Conservation (phyloP, 768 basidiomycete genomes). For the Suillus lakei region DNA sequence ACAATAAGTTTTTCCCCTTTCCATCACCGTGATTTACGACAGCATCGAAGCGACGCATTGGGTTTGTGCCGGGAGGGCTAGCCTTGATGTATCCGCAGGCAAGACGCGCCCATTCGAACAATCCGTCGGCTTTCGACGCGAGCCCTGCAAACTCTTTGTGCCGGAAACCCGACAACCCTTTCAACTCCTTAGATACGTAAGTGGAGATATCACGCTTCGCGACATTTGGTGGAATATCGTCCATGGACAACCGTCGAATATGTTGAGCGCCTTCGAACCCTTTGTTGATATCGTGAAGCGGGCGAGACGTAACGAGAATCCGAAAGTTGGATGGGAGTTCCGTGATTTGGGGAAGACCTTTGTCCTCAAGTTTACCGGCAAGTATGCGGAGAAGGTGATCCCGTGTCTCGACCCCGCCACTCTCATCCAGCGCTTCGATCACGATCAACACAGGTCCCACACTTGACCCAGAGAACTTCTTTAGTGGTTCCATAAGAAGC, state of each 20-base stretch:
- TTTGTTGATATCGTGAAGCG: not conserved
- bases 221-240: not conserved
- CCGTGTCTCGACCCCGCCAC: too few species aligned
- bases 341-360: too few species aligned
- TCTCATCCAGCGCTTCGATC: too few species aligned
- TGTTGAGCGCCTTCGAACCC: not conserved
- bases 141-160: not conserved
- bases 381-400: too few species aligned
- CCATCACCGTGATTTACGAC: not conserved
- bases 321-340: too few species aligned
- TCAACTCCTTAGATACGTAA: not conserved
- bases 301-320: too few species aligned
- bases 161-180: not conserved
- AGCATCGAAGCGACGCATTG: constrained; percentile 1
- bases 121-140: not conserved
- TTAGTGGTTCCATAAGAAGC: too few species aligned
- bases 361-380: too few species aligned
- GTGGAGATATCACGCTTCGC: not conserved
- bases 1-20: not conserved
- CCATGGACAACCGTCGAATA: not conserved
- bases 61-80: not conserved
- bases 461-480: too few species aligned
- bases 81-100: constrained; percentile 5
- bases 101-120: constrained; percentile 17
- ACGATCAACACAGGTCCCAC: too few species aligned